Conservation (phyloP, 768 basidiomycete species). For the Suillus occidentalis region DNA sequence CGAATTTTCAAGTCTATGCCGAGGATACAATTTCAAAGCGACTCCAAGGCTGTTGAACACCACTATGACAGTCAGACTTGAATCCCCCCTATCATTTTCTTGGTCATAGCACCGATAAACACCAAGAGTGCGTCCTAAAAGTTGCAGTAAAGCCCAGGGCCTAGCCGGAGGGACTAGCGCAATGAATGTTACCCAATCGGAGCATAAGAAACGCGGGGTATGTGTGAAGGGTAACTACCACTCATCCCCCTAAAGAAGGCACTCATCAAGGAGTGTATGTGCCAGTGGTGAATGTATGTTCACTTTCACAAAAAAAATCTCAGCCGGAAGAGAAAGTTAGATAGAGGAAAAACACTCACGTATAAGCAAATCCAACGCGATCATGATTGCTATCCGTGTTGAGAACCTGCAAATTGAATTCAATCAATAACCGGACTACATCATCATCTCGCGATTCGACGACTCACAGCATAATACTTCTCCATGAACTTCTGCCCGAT, state of each 20-base stretch:
- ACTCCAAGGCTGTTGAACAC: too few species aligned
- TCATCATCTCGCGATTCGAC: background rate
- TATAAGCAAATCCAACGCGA: constrained; percentile 23
- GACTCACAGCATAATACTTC: constrained; percentile 8
- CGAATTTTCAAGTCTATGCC: too few species aligned
- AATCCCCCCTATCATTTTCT: too few species aligned
- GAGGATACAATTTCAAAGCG: too few species aligned
- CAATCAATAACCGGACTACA: background rate
- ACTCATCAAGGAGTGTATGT: constrained; percentile 11
- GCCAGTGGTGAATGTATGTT: constrained; percentile 22
- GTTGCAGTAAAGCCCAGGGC: background rate
- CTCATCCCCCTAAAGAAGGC: background rate
- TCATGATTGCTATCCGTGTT: constrained; percentile 19
- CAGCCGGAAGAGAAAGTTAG: background rate
- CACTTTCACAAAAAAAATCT: constrained; percentile 12
- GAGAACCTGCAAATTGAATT: constrained; percentile 15
- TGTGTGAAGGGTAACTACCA: background rate
- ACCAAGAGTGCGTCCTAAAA: too few species aligned
- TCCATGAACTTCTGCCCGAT: constrained; percentile 10
- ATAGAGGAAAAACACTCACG: constrained; percentile 15
- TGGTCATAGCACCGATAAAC: too few species aligned
- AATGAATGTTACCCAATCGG: background rate
- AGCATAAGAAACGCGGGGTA: background rate
- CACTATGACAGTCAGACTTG: too few species aligned
- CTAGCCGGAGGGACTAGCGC: background rate